Evolutionary conservation across 2,329 filamentous ascomycete genomes (phyloP).

Genomic region (Pseudonectria buxi): DNA sequence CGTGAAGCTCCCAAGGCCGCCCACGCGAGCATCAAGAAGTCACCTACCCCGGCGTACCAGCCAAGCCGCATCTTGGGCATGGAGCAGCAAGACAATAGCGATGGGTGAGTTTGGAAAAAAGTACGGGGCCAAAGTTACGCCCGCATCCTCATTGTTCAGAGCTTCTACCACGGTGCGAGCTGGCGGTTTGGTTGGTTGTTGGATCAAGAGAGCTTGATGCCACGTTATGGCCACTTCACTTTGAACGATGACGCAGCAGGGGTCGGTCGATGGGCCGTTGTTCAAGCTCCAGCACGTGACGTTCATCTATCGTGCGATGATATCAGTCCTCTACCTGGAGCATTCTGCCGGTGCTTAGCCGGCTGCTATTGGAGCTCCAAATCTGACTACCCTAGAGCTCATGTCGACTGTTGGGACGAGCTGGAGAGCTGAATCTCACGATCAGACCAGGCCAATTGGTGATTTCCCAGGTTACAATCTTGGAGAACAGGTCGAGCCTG

Average conservation of each 20-base stretch:
- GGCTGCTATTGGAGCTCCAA: conserved; percentile 3
- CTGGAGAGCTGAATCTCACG: background rate
- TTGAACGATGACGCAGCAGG: conserved; percentile 21
- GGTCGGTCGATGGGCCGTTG: conserved; percentile 1
- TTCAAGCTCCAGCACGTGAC: conserved; percentile 16
- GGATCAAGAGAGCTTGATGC: conserved; percentile 20
- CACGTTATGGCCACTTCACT: conserved; percentile 21
- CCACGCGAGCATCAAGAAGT: conserved; percentile 12
- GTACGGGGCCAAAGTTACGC: conserved; percentile 11
- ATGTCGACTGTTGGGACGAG: background rate
- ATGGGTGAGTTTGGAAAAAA: conserved; percentile 6
- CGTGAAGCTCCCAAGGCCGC: conserved; percentile 14
- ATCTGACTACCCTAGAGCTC: conserved; percentile 13
- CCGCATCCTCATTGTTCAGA: conserved; percentile 18
- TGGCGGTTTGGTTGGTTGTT: conserved; percentile 7
- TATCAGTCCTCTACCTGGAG: background rate
- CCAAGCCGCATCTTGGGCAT: conserved; percentile 49
- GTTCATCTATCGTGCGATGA: conserved; percentile 4
- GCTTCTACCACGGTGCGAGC: conserved; percentile 6
- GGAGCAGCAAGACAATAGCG: conserved; percentile 7
- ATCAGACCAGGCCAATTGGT: no score
- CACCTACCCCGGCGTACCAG: conserved; percentile 55
- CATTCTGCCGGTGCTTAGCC: conserved; percentile 11
- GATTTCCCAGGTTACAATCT: no score
- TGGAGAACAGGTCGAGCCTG: no score